Percentiles rank a stretch among this genome's conserved stretches.
Conservation (phyloP, 257 asterid genomes). For the Henckelia pumila region DNA sequence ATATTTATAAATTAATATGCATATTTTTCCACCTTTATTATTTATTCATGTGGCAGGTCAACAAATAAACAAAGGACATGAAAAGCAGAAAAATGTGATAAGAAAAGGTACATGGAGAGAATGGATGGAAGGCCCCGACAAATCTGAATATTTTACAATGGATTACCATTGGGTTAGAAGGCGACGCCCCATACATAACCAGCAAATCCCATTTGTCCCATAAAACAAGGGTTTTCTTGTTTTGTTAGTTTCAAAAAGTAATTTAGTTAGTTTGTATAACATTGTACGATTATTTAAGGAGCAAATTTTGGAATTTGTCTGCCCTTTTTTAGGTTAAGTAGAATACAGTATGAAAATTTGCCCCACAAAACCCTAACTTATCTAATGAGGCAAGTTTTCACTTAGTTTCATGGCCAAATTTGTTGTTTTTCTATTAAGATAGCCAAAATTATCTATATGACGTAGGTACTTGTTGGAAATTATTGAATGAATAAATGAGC, state of each 20-base stretch:
- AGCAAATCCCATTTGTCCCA: constrained; percentile 47
- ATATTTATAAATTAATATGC: too few species aligned
- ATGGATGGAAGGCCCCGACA: constrained; percentile 34
- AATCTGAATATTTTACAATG: constrained; percentile 56
- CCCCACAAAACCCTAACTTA: too few species aligned
- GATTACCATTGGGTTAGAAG: constrained; percentile 66
- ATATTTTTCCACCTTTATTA: too few species aligned
- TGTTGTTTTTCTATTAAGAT: too few species aligned
- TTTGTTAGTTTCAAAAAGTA: not conserved
- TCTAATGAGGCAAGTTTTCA: too few species aligned
- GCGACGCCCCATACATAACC: constrained; percentile 78
- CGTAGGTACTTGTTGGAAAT: too few species aligned
- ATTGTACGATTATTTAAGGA: not conserved
- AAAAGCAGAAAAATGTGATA: constrained; percentile 25
- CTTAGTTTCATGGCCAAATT: too few species aligned
- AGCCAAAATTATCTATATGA: too few species aligned
- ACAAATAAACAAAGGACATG: constrained; percentile 36
- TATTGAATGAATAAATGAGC: too few species aligned
- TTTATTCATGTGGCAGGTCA: not conserved
- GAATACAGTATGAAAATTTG: too few species aligned
- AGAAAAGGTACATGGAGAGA: constrained; percentile 54
- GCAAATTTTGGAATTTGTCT: too few species aligned
- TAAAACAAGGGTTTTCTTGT: constrained; percentile 30
- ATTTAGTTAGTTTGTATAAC: not conserved
- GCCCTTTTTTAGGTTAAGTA: too few species aligned